Evolutionary conservation across 2,329 filamentous ascomycete genomes (phyloP).

Genomic region (Byssoonygena ceratinophila): DNA sequence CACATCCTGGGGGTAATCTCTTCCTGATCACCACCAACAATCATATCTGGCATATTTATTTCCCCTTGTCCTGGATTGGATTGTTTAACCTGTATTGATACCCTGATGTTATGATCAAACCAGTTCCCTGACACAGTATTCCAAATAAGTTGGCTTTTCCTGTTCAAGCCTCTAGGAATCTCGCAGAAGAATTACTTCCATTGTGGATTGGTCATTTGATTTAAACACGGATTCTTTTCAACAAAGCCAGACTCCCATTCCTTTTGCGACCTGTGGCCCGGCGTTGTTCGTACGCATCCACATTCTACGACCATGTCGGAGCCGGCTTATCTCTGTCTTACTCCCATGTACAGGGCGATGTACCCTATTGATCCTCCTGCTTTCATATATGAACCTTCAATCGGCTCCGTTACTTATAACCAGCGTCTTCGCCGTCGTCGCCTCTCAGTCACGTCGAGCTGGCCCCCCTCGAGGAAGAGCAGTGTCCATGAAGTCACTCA

Average conservation of each 20-base stretch:
- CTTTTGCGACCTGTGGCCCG: no score
- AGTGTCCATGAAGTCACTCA: background rate
- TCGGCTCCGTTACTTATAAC: background rate
- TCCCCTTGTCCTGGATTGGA: background rate
- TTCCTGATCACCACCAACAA: no score
- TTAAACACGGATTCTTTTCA: no score
- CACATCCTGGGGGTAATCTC: no score
- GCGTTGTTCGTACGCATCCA: no score
- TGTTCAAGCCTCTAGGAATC: background rate
- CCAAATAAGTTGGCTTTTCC: background rate
- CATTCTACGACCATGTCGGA: background rate
- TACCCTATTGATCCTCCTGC: background rate
- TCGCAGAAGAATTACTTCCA: background rate
- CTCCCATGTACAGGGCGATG: slow-evolving; percentile 3
- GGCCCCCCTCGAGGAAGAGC: background rate
- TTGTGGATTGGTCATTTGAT: no score
- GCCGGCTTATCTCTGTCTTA: slow-evolving; percentile 8
- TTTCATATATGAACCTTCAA: background rate
- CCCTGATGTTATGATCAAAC: background rate
- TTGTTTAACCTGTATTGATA: background rate
- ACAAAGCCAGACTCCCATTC: no score
- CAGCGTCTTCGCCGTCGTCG: background rate
- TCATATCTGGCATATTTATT: background rate
- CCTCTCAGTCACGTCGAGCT: background rate
- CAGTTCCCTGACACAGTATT: background rate